A percentile compares a stretch with the other conserved stretches of the same genome.
Conservation (phyloP, 2,329 filamentous ascomycete species). For the Xylariales sp. region DNA sequence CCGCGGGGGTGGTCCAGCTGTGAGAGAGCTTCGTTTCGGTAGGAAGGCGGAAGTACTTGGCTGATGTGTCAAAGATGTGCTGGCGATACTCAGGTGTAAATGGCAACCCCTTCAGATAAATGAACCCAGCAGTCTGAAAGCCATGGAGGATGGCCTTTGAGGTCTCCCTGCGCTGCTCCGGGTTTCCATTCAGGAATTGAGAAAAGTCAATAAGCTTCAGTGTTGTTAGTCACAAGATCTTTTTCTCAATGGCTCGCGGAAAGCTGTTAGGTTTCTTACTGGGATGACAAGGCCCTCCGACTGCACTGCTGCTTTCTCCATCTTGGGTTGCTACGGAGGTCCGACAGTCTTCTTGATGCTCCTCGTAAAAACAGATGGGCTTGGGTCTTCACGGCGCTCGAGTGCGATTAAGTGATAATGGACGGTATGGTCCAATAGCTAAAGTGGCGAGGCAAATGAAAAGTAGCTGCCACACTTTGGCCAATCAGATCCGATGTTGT, state of each 20-base stretch:
- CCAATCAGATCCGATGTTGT: no score
- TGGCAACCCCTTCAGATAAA: slow-evolving; percentile 80
- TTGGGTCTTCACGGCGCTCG: no score
- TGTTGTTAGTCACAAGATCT: not conserved
- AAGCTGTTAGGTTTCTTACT: slow-evolving; percentile 33
- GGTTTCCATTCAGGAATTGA: slow-evolving; percentile 61
- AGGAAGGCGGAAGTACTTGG: slow-evolving; percentile 65
- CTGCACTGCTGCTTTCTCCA: slow-evolving; percentile 41
- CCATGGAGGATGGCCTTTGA: slow-evolving; percentile 71
- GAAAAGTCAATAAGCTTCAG: slow-evolving; percentile 75
- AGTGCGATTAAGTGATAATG: no score
- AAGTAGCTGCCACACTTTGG: no score
- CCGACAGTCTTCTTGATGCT: no score
- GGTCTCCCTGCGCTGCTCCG: slow-evolving; percentile 55
- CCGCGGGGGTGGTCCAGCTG: slow-evolving; percentile 66
- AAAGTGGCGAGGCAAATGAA: no score
- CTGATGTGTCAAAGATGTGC: slow-evolving; percentile 62
- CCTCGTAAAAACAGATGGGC: no score
- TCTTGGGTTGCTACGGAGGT: no score
- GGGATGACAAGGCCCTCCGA: slow-evolving; percentile 52
- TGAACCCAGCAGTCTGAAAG: slow-evolving; percentile 83
- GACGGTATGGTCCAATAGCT: no score
- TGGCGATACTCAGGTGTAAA: slow-evolving; percentile 57
- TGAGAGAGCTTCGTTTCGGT: slow-evolving; percentile 59
- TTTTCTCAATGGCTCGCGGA: no score